A percentile compares a stretch with the other conserved stretches of the same genome.
Conservation (phyloP, 164 flowering plant genomes). For the Nymphaea thermarum region DNA sequence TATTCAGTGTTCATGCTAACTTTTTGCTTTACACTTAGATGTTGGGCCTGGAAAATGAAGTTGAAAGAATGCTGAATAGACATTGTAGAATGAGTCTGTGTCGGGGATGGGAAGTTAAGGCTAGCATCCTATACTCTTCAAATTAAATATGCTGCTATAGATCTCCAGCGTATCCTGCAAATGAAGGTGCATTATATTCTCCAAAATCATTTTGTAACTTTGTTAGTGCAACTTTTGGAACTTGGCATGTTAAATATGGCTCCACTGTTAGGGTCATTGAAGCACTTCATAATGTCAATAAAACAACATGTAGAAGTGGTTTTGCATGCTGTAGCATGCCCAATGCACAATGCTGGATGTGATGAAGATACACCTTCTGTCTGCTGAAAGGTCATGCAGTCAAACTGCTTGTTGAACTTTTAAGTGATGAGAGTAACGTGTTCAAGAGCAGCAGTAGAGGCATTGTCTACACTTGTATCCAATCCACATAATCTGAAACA, state of each 20-base stretch:
- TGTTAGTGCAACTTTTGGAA: too few relatives aligned
- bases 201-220: background rate
- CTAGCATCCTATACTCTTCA: constrained; percentile 31
- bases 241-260: too few relatives aligned
- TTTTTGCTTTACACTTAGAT: constrained; percentile 26
- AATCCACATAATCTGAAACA: constrained; percentile 17
- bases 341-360: constrained; percentile 31
- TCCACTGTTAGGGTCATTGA: too few relatives aligned
- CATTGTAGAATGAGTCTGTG: constrained; percentile 59
- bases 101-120: constrained; percentile 35
- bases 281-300: too few relatives aligned
- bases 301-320: too few relatives aligned
- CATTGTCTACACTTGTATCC: constrained; percentile 33
- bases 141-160: background rate
- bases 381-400: constrained; percentile 33
- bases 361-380: constrained; percentile 33
- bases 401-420: constrained; percentile 33
- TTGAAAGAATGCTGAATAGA: constrained; percentile 71
- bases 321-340: too few relatives aligned
- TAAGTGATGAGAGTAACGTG: constrained; percentile 28
- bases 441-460: constrained; percentile 39
- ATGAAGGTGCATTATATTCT: background rate
- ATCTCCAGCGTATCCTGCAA: background rate
- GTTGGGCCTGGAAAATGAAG: constrained; percentile 63
- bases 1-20: background rate